These are phyloP conservation scores for Luzula sylvatica DNA, from an alignment of 176 grass and related monocot species.

Conservation along the genomic window DNA sequence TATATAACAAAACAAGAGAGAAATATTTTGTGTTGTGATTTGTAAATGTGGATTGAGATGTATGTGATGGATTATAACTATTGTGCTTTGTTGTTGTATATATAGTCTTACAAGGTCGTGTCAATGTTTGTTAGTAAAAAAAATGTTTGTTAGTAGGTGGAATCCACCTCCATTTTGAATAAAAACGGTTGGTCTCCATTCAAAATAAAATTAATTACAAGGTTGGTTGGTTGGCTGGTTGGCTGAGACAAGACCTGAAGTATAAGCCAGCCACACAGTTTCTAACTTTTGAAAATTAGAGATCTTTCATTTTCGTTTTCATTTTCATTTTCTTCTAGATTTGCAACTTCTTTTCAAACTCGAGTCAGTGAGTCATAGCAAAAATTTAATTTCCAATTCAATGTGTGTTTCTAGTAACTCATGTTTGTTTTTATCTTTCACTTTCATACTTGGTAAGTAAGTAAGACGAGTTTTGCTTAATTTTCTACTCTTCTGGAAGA, in stretches of 20 bases:
- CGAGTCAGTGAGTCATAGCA: conserved; percentile 23
- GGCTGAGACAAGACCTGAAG: no score
- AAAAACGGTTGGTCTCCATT: no score
- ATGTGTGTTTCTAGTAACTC: conserved; percentile 1
- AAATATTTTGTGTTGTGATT: not conserved
- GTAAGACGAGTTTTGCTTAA: not conserved
- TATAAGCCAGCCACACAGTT: conserved; percentile 3
- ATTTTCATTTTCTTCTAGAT: not conserved
- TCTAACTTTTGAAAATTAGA: not conserved
- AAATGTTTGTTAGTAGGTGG: no score
- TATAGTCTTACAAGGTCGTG: no score
- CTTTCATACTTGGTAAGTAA: conserved; percentile 16
- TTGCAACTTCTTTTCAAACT: conserved; percentile 11
- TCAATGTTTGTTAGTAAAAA: no score
- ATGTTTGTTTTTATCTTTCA: conserved; percentile 3
- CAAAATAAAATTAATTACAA: not conserved
- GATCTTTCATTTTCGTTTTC: conserved; percentile 13
- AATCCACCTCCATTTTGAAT: no score
- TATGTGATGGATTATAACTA: conserved; percentile 10
- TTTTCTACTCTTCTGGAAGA: not conserved
- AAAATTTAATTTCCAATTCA: not conserved
- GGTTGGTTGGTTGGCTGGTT: not conserved
- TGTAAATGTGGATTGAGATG: not conserved
- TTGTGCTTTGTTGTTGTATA: not conserved
- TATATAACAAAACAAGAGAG: not conserved